Evolutionary conservation across 805 yeast genomes (phyloP), one percentile per base, ranked within the genome.

Genomic region (Teunomyces cretensis): DNA sequence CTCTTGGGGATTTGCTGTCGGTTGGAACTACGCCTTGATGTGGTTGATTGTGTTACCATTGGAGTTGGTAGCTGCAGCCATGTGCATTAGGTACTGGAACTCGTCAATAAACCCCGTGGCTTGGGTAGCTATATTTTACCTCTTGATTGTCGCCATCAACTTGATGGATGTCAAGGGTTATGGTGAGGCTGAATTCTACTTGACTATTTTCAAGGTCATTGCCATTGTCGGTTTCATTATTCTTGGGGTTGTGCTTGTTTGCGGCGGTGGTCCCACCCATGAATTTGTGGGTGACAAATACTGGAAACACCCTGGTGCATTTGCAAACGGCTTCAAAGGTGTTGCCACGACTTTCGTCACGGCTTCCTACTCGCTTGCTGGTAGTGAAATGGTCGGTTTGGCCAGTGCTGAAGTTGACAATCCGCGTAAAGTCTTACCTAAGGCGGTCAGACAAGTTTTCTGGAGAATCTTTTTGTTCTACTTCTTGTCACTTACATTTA

Each of bases 401-500:
- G 68, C 73, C 6, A 63, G 67, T 17, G 68, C 70, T 9, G 77
- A 72, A 52, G 64, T 71, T 2, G 60, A 57, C 31, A 64, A 72
- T 51, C 77, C 77, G 1, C 47, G 66, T 14, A 60, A 62, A 38
- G 61, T 68, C 2, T 58, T 72, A 44, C 77, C 77, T 11, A 62
- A 57, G 38, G 77, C 77, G 12, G 64, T 70, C 28, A 66, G 66
- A 45, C 75, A 72, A 49, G 74, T 71, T 1, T 71, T 72, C 51
- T 67, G 75, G 74, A 57, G 77, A 56, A 60, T 72, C 41, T 63
- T 68, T 46, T 46, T 70, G 40, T 72, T 72, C 51, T 72, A 69
- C 60, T 58, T 70, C 46, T 51, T 53, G 42, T 51, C 53, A 2
- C 53, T 61, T 27, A 61, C 60, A 8, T 52, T 61, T 36, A 54